A percentile compares a stretch with the other conserved stretches of the same genome.
phyloP scores from a whole-genome alignment of 768 basidiomycete genomes.

The Hortiboletus flavorubellus region DNA sequence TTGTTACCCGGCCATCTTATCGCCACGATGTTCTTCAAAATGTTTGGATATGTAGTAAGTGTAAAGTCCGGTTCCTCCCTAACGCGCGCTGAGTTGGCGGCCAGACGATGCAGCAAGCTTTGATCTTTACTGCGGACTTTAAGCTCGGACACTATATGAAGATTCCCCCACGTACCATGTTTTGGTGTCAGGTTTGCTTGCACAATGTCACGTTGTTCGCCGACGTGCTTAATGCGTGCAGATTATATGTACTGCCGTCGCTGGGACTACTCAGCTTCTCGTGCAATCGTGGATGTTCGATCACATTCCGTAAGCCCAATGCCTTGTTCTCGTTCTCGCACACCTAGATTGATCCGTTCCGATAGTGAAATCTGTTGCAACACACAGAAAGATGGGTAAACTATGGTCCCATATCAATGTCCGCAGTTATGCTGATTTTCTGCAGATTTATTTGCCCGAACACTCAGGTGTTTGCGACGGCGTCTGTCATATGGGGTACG shows the following conservation, averaged over 20 bases:
- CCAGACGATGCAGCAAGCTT: constrained; percentile 41
- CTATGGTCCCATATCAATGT: neutral
- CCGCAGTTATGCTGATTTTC: neutral
- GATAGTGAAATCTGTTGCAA: constrained; percentile 45
- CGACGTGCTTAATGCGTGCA: constrained; percentile 22
- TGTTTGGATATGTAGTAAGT: constrained; percentile 64
- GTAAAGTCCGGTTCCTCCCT: neutral
- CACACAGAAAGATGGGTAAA: constrained; percentile 39
- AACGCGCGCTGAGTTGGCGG: neutral
- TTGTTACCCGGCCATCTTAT: constrained; percentile 72
- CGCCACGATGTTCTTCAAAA: constrained; percentile 88
- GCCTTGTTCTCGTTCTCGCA: neutral
- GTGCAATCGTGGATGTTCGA: constrained; percentile 74
- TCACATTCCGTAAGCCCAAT: constrained; percentile 46
- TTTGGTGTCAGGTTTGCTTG: constrained; percentile 53
- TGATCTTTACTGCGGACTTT: constrained; percentile 70
- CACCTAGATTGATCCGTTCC: neutral
- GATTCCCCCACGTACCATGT: constrained; percentile 71
- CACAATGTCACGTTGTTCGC: neutral
- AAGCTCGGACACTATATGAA: constrained; percentile 70
- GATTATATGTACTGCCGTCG: constrained; percentile 61
- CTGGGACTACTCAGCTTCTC: constrained; percentile 69
- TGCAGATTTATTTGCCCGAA: constrained; percentile 48
- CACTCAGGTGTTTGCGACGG: constrained; percentile 52
- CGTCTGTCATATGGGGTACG: constrained; percentile 50